Conservation (phyloP, 192 early-diverging fungal species). For the Coemansia sp. region DNA sequence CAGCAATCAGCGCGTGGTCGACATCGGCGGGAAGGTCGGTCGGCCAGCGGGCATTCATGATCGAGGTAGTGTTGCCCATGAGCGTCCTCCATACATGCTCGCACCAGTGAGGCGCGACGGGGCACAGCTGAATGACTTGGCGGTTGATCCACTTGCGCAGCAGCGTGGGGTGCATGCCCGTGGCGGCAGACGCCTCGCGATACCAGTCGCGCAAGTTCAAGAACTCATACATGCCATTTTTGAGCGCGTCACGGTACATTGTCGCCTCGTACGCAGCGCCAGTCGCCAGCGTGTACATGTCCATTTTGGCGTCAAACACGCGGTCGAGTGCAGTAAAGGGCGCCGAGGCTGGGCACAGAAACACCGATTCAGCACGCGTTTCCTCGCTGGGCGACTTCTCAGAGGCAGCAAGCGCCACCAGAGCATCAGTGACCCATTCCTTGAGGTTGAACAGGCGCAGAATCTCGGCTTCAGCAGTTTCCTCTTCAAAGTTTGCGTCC, state of each 20-base stretch:
- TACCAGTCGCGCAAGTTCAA: conserved; percentile 87
- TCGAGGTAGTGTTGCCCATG: conserved; percentile 71
- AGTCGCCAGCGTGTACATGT: conserved; percentile 67
- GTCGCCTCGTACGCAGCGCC: conserved; percentile 77
- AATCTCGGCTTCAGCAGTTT: conserved; percentile 94
- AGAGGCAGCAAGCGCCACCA: conserved; percentile 57
- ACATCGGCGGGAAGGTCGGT: conserved; percentile 57
- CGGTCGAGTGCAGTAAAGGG: conserved; percentile 74
- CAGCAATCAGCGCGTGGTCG: conserved; percentile 73
- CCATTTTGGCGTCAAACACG: conserved; percentile 92
- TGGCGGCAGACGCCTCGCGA: conserved; percentile 68
- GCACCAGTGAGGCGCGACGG: conserved; percentile 93
- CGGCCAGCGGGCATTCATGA: conserved; percentile 75
- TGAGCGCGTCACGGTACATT: conserved; percentile 90
- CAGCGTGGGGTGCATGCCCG: conserved; percentile 87
- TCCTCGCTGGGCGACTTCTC: conserved; percentile 53
- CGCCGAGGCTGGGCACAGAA: conserved; percentile 54
- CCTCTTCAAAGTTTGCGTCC: conserved; percentile 98
- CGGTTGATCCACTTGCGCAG: conserved; percentile 80
- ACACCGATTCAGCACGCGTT: conserved; percentile 41
- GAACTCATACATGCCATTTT: conserved; percentile 89
- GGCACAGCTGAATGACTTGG: conserved; percentile 83
- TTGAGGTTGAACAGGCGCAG: conserved; percentile 85
- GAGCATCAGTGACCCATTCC: conserved; percentile 86
- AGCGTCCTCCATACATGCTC: conserved; percentile 88